phyloP scores from a whole-genome alignment of 2,329 filamentous ascomycete species.

The Bipolaris zeicola region DNA sequence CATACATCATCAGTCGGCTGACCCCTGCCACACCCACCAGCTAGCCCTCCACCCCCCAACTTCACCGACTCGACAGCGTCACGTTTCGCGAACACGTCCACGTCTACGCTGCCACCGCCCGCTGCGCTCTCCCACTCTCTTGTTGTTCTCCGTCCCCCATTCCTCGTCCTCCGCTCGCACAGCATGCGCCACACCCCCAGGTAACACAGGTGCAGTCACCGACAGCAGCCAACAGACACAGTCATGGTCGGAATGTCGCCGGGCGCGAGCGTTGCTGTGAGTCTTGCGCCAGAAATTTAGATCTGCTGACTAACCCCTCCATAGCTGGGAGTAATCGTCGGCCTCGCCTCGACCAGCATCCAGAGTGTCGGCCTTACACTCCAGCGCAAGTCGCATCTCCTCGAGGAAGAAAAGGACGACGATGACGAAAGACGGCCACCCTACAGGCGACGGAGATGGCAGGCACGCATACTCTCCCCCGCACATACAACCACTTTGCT shows the following conservation, averaged over 20 bases:
- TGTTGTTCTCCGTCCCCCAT: not conserved
- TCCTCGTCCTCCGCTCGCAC: slow-evolving; percentile 10
- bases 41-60: slow-evolving; percentile 26
- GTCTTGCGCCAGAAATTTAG: slow-evolving; percentile 14
- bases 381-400: slow-evolving; percentile 95
- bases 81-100: slow-evolving; percentile 23
- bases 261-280: slow-evolving; percentile 50
- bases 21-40: slow-evolving; percentile 39
- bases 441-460: slow-evolving; percentile 90
- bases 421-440: slow-evolving; percentile 82
- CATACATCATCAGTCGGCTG: slow-evolving; percentile 38
- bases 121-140: not conserved
- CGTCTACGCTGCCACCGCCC: slow-evolving; percentile 5
- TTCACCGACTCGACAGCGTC: slow-evolving; percentile 33
- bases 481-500: slow-evolving; percentile 11
- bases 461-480: slow-evolving; percentile 56
- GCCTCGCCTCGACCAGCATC: slow-evolving; percentile 88
- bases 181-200: slow-evolving; percentile 39
- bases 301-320: slow-evolving; percentile 2
- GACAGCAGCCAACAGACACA: slow-evolving; percentile 17
- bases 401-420: slow-evolving; percentile 89
- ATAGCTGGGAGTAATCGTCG: slow-evolving; percentile 90
- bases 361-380: slow-evolving; percentile 94
- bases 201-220: slow-evolving; percentile 36
- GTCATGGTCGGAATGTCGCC: slow-evolving; percentile 51